Base-by-base conservation (phyloP, 2,329 filamentous ascomycete genomes). In the Diaporthe sp. region DNA sequence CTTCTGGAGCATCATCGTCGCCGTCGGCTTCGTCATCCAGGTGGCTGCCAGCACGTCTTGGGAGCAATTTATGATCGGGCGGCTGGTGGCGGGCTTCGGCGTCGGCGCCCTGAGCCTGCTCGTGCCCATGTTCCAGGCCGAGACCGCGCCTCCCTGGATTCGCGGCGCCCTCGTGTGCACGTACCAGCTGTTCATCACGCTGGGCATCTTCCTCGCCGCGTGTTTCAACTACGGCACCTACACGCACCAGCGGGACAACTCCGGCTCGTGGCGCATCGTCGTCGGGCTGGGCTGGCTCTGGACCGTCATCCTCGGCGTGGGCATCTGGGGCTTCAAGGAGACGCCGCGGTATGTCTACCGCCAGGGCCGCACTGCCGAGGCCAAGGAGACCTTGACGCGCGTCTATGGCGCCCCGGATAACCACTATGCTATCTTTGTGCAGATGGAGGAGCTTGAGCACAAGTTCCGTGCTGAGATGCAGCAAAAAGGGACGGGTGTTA, bases 91-190 rank as follows among this genome's bases (percentile, higher is more conserved):
- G 19, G 93, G 92, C 69, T 84, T 94, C 1, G 92, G 92, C 19
- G 91, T 95, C 55, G 93, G 93, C 72, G 90, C 89, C 0, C 82
- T 94, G 2, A 91, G 89, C 13, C 88, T 93, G 7, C 82, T 92
- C 17, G 91, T 92, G 0, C 91, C 92, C n/a, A 92, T 94, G 90
- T 94, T 93, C 80, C 92, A 94, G 79, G 89, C 89, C n/a, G 93
- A 95, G 82, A 92, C 89, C 8, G 90, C 91, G 0, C 93, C 93
- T 0, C 87, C 90, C 19, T 91, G 90, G 81, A 90, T 94, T 67
- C 88, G 93, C 77, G 92, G 91, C 72, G 87, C 90, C 6, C 87
- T 94, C 76, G 90, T 94, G 66, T 88, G 88, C 61, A 88, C 88
- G 17, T 94, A 94, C 82, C 93, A 94, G 83, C 86, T 94, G 4